Conservation (phyloP, 176 grass and related monocot species). For the Rhynchospora pubera region DNA sequence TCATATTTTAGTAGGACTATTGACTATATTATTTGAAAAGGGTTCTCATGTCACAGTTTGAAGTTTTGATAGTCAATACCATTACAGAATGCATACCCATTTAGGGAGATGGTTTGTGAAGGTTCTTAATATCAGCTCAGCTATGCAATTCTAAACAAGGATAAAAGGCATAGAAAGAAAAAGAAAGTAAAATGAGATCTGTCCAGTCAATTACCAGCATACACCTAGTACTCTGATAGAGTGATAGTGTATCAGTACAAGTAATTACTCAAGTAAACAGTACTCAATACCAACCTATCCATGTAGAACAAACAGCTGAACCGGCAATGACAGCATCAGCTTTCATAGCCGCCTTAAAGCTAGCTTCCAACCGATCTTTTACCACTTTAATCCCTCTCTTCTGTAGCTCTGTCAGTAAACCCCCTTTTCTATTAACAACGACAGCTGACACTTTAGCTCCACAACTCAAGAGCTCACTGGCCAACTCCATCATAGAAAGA, state of each 20-base stretch:
- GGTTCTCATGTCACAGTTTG: not conserved
- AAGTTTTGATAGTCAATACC: not conserved
- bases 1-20: not conserved
- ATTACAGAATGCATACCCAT: not conserved
- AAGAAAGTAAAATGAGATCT: not conserved
- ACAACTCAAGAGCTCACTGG: constrained; percentile 36
- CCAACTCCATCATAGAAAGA: constrained; percentile 49
- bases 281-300: constrained; percentile 30
- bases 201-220: not conserved
- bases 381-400: constrained; percentile 45
- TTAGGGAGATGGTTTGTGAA: not conserved
- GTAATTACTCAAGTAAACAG: not conserved
- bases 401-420: constrained; percentile 32
- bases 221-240: not conserved
- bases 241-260: not conserved
- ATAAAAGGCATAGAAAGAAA: not conserved
- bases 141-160: not conserved
- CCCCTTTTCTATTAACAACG: constrained; percentile 34
- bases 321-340: constrained; percentile 42
- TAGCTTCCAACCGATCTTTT: constrained; percentile 27
- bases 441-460: constrained; percentile 35
- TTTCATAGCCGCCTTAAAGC: constrained; percentile 37
- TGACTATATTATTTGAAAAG: not conserved
- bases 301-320: constrained; percentile 49
- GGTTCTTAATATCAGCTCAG: not conserved